Percentiles rank a stretch among this genome's conserved stretches.
phyloP scores from a whole-genome alignment of 345 rosid genomes.

The Boechera stricta region DNA sequence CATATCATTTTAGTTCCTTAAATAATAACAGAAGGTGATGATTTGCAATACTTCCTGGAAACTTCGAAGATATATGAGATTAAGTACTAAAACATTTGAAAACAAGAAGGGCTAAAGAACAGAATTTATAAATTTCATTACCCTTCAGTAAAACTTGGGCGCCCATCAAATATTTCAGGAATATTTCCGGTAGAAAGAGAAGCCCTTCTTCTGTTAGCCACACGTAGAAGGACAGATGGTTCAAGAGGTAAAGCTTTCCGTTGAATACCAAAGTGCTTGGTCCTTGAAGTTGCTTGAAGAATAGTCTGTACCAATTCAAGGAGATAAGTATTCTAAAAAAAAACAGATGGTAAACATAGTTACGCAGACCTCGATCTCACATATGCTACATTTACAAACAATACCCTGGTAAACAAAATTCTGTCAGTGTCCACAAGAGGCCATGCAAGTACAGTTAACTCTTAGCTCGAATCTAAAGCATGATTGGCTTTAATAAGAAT shows the following conservation, averaged over 20 bases:
- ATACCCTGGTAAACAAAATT: slow-evolving; percentile 23
- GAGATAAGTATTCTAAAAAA: slow-evolving; percentile 24
- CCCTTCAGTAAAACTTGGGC: slow-evolving; percentile 68
- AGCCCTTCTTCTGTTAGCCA: slow-evolving; percentile 96
- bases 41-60: slow-evolving; percentile 29
- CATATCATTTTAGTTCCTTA: slow-evolving; percentile 46
- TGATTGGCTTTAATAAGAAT: slow-evolving; percentile 17
- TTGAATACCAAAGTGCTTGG: slow-evolving; percentile 86
- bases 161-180: slow-evolving; percentile 71
- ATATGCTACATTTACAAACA: slow-evolving; percentile 20
- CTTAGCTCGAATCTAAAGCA: slow-evolving; percentile 18
- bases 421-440: slow-evolving; percentile 22
- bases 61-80: slow-evolving; percentile 6
- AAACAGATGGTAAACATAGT: slow-evolving; percentile 23
- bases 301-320: slow-evolving; percentile 59
- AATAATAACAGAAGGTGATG: slow-evolving; percentile 28
- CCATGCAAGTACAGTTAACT: slow-evolving; percentile 19
- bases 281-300: slow-evolving; percentile 75
- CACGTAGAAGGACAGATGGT: slow-evolving; percentile 90
- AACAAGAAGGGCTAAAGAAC: slow-evolving; percentile 19
- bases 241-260: slow-evolving; percentile 92
- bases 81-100: slow-evolving; percentile 22
- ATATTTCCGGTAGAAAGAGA: slow-evolving; percentile 95
- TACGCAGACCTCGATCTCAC: slow-evolving; percentile 14
- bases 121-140: slow-evolving; percentile 47